phyloP scores from a whole-genome alignment of 1,284 basidiomycete species.

The Amylostereum areolatum region DNA sequence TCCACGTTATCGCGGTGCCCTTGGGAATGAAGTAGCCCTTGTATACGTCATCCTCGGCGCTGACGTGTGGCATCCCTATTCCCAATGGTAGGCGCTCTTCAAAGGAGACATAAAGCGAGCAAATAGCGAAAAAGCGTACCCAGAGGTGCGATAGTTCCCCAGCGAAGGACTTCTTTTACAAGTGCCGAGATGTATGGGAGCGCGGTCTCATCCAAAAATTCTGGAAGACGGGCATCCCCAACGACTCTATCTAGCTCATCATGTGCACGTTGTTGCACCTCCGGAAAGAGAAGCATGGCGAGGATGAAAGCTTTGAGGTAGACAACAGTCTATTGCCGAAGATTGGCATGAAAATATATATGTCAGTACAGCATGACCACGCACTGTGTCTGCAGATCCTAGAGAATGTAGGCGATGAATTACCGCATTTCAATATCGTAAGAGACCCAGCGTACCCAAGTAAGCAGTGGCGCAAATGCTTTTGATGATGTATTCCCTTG shows the following conservation, averaged over 20 bases:
- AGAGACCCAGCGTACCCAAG: neutral
- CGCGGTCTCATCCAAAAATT: conserved; percentile 7
- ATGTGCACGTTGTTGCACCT: conserved; percentile 9
- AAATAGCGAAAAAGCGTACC: conserved; percentile 2
- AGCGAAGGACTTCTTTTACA: conserved; percentile 13
- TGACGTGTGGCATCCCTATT: conserved; percentile 16
- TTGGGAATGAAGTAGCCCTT: neutral
- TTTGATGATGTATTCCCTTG: neutral
- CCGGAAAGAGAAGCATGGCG: conserved; percentile 14
- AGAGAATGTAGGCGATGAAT: too few relatives aligned
- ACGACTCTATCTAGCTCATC: conserved; percentile 13
- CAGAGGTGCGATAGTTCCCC: conserved; percentile 10
- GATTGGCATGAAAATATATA: too few relatives aligned
- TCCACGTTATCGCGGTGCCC: conserved; percentile 1
- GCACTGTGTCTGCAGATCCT: neutral
- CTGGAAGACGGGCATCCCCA: conserved; percentile 11
- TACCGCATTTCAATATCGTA: too few relatives aligned
- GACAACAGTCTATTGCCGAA: neutral
- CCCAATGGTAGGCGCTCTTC: neutral
- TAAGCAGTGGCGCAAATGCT: neutral
- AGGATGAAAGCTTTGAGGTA: conserved; percentile 8
- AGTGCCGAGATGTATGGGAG: conserved; percentile 13
- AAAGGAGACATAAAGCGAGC: neutral
- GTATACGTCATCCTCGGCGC: neutral
- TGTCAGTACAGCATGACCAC: neutral